Evolutionary conservation across 768 basidiomycete species (phyloP).

Genomic region (Lactarius akahatsu): DNA sequence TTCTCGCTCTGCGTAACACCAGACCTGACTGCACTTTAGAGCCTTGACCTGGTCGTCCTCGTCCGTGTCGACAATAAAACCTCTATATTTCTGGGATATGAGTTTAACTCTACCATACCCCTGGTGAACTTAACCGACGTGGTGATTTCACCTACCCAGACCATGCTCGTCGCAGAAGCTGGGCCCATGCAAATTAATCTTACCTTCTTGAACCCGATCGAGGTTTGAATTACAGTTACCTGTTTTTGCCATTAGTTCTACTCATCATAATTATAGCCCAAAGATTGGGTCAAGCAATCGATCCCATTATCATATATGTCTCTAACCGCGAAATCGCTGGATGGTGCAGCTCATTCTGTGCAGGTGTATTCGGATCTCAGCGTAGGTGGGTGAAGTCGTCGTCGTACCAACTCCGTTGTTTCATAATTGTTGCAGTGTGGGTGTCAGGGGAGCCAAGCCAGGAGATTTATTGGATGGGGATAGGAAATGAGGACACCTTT

Average conservation of each 20-base stretch:
- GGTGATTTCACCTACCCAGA: conserved; percentile 39
- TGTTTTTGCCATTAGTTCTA: not conserved
- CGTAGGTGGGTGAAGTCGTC: conserved; percentile 32
- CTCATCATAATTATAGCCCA: conserved; percentile 32
- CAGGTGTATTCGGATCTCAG: conserved; percentile 44
- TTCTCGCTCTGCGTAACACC: not conserved
- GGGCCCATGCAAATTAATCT: conserved; percentile 40
- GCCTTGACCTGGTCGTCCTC: conserved; percentile 18
- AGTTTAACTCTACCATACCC: too few relatives aligned
- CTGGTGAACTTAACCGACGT: conserved; percentile 28
- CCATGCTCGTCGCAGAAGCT: conserved; percentile 36
- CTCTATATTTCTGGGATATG: conserved; percentile 27
- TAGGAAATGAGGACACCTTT: too few relatives aligned
- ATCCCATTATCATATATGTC: conserved; percentile 42
- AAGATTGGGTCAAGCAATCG: conserved; percentile 40
- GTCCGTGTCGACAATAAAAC: conserved; percentile 20
- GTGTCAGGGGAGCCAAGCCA: conserved; percentile 26
- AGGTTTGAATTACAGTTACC: conserved; percentile 30
- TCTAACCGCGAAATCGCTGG: conserved; percentile 34
- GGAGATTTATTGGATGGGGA: conserved; percentile 3
- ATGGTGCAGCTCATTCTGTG: conserved; percentile 37
- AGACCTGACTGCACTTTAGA: not conserved
- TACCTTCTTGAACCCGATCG: conserved; percentile 42
- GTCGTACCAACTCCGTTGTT: not conserved
- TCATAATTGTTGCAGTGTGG: conserved; percentile 29